These are phyloP conservation scores for Ustilago tritici DNA, from an alignment of 1,284 basidiomycete species.

Conservation along the genomic window DNA sequence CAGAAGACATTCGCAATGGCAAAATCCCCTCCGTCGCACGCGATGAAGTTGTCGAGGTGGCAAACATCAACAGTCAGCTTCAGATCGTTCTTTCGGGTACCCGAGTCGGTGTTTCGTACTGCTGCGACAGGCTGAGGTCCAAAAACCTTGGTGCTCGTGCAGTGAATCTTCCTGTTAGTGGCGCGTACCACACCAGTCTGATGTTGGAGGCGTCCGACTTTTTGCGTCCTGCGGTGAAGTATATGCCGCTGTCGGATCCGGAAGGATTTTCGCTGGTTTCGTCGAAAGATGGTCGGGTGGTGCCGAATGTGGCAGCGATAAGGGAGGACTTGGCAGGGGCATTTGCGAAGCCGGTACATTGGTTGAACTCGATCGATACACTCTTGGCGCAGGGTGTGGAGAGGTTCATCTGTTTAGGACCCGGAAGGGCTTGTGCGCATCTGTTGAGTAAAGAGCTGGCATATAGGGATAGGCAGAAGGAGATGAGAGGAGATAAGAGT, in stretches of 20 bases:
- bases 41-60: conserved; percentile 67
- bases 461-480: conserved; percentile 44
- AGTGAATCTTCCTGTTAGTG: conserved; percentile 67
- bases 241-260: conserved; percentile 59
- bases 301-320: conserved; percentile 37
- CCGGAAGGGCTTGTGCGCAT: conserved; percentile 65
- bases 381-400: conserved; percentile 60
- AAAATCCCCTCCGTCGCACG: conserved; percentile 52
- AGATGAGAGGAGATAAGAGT: conserved; percentile 18
- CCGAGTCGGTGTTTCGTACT: conserved; percentile 63
- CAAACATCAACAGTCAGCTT: conserved; percentile 66
- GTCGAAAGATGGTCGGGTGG: conserved; percentile 48
- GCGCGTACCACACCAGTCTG: conserved; percentile 65
- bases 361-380: conserved; percentile 60
- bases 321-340: conserved; percentile 56
- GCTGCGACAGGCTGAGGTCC: conserved; percentile 61
- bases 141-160: conserved; percentile 64
- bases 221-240: conserved; percentile 49
- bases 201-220: conserved; percentile 57
- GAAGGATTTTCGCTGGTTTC: conserved; percentile 53
- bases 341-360: conserved; percentile 58
- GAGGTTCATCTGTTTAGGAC: conserved; percentile 67
- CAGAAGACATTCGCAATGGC: conserved; percentile 57
- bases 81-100: conserved; percentile 67
- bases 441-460: conserved; percentile 67